Evolutionary conservation across 768 basidiomycete species (phyloP).

Genomic region (Termitomyces sp.): DNA sequence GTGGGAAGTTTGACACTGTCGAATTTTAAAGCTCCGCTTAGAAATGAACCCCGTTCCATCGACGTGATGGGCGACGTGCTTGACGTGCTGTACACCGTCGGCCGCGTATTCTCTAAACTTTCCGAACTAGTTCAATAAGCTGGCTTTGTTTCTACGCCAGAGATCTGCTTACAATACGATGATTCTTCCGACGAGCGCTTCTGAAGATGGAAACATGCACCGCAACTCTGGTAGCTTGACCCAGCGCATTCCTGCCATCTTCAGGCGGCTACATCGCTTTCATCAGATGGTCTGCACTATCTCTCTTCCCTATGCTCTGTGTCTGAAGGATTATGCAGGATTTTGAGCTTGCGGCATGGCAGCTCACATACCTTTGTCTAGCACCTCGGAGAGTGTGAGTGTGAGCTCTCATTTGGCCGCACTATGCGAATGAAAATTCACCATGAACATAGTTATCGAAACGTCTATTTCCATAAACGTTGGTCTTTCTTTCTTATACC

Average conservation of each 20-base stretch:
- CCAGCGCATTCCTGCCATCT: slow-evolving; percentile 72
- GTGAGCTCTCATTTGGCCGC: slow-evolving; percentile 12
- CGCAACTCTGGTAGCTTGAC: slow-evolving; percentile 33
- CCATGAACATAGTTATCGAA: slow-evolving; percentile 64
- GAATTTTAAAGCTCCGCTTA: slow-evolving; percentile 14
- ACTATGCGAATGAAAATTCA: slow-evolving; percentile 9
- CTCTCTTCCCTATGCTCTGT: neutral
- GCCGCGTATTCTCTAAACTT: neutral
- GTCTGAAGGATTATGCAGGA: slow-evolving; percentile 48
- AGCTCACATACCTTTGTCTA: slow-evolving; percentile 89
- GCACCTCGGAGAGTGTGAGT: slow-evolving; percentile 86
- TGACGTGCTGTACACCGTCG: slow-evolving; percentile 4
- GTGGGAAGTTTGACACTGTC: slow-evolving; percentile 10
- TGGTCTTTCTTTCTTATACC: slow-evolving; percentile 20
- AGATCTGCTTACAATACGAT: slow-evolving; percentile 28
- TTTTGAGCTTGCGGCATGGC: slow-evolving; percentile 96
- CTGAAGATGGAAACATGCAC: slow-evolving; percentile 34
- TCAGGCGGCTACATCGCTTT: slow-evolving; percentile 73
- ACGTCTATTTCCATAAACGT: slow-evolving; percentile 99
- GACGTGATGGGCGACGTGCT: slow-evolving; percentile 15
- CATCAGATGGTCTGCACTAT: slow-evolving; percentile 71
- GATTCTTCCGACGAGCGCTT: slow-evolving; percentile 35
- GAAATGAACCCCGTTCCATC: slow-evolving; percentile 9
- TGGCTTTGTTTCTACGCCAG: slow-evolving; percentile 35
- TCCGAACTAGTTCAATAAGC: slow-evolving; percentile 13